Evolutionary conservation across 805 yeast species (phyloP), one percentile per base, ranked within the genome.

Genomic region (Nakazawaea anatomiae): DNA sequence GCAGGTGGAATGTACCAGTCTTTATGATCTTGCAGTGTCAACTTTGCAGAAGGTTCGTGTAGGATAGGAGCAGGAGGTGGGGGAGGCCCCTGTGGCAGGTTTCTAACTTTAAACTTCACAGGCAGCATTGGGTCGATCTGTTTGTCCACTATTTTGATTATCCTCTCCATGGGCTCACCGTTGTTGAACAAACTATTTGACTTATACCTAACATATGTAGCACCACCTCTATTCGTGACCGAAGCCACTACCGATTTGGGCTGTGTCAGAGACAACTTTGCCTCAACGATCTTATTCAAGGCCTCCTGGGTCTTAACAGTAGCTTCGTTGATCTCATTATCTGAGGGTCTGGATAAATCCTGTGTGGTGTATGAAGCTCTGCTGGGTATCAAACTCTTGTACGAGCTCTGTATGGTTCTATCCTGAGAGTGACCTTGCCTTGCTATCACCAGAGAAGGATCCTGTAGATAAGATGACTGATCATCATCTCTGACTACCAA

Each of bases 1-100:
- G 95, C 89, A 0, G 96, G 83, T 0, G 98, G 98, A 32, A 94
- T 89, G 45, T 77, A 75, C 97, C 97, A 92, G 54, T 79, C 76
- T 30, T 78, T 80, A 55, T 82, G 87, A 48, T 90, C 96, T 57
- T 85, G 88, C 30, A 80, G 79, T 0, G 90, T 78, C 18, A 85
- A 64, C 59, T 75, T 70, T n/a, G 77, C 71, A 30, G 71, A 67
- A 32, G 75, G 65, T 32, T 80, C 71, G n/a, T 87, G 82, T 42
- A 89, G 74, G 0, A 89, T 79, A 0, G 96, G 95, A 44, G 51
- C 44, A n/a, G 64, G 64, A 3, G 79, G 74, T 1, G 89, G 80
- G 0, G 85, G 77, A 0, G 87, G 84, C 0, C 83, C 75, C 39
- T 80, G 82, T 4, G 94, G 86, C 32, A 87, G 82, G 55, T 85